Base-by-base conservation (phyloP, 164 flowering plant genomes). In the Piper longum region DNA sequence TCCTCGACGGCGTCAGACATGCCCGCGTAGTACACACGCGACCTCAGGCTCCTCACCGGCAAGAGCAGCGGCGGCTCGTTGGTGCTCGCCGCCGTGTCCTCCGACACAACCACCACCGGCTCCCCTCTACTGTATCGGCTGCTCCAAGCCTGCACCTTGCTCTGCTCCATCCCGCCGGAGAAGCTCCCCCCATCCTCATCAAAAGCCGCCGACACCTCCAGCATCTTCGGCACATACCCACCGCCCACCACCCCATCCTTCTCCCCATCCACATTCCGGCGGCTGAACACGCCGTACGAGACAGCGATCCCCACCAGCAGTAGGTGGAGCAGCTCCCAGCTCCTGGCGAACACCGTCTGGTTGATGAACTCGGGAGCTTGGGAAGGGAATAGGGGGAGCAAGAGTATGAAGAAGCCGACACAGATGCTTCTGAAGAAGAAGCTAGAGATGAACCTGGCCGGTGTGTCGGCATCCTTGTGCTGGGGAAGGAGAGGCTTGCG, bases 261-360 rank as follows among this genome's bases (percentile, higher is more conserved):
- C 39, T 83, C 87, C 1, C 63, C 54, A 17, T 83, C 87, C 4
- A 76, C 76, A 63, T 77, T 84, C 67, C 81, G 57, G 16, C 82
- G 72, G 78, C 99, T 85, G 64, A 93, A 90, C 0, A 93, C 76
- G 8, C 97, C 96, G 59, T 93, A 93, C 45, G 95, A 88, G 64
- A 93, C 83, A 5, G 96, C 96, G 48, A 90, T 80, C 3, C 99
- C 99, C 16, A 89, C 96, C 59, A 89, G 77, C 6, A 89, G 67
- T 57, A 92, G 87, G 74, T 88, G 96, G 13, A 93, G 75, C 71
- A 93, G 85, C 79, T 93, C 97, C 96, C 97, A 93, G 67, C 83
- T 75, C 77, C 85, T 76, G 42, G 76, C 71, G 54, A 80, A 52
- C 2, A 82, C 13, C 5, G 77, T 72, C 60, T 88, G 87, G 78